These are phyloP conservation scores for Mortierella sp. DNA, from an alignment of 371 early-diverging fungal species.

Conservation along the genomic window DNA sequence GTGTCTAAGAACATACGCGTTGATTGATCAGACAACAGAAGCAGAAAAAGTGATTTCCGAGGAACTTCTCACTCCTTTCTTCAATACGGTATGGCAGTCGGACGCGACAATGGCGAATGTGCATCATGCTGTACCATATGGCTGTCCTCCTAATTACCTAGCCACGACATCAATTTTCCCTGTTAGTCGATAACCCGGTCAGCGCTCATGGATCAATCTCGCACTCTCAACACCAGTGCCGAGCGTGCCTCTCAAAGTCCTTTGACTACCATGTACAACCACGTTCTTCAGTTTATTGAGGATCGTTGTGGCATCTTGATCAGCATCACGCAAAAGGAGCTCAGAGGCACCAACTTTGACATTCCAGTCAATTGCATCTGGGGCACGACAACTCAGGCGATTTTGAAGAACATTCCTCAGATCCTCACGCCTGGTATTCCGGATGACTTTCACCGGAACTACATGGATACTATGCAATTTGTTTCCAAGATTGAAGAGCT, in stretches of 20 bases:
- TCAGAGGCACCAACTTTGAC: conserved; percentile 76
- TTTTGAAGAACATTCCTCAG: conserved; percentile 61
- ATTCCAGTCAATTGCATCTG: conserved; percentile 77
- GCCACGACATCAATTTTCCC: background rate
- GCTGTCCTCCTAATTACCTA: no score
- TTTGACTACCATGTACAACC: conserved; percentile 65
- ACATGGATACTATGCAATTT: conserved; percentile 72
- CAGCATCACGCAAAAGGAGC: conserved; percentile 69
- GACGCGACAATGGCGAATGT: no score
- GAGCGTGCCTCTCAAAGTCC: conserved; percentile 36
- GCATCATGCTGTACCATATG: no score
- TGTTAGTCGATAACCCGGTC: conserved; percentile 53
- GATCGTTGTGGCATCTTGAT: conserved; percentile 64
- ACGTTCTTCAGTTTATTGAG: conserved; percentile 66
- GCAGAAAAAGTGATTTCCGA: conserved; percentile 74
- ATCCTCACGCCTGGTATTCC: conserved; percentile 81
- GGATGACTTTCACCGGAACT: conserved; percentile 79
- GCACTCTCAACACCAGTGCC: background rate
- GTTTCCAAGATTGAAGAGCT: conserved; percentile 66
- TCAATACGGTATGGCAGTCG: conserved; percentile 62
- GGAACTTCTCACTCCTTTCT: conserved; percentile 66
- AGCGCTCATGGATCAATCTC: conserved; percentile 14
- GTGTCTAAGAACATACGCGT: conserved; percentile 76
- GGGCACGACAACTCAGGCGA: conserved; percentile 61
- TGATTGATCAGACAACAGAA: conserved; percentile 78